Conservation (phyloP, 306 rosid species). For the Hylodesmum podocarpum region DNA sequence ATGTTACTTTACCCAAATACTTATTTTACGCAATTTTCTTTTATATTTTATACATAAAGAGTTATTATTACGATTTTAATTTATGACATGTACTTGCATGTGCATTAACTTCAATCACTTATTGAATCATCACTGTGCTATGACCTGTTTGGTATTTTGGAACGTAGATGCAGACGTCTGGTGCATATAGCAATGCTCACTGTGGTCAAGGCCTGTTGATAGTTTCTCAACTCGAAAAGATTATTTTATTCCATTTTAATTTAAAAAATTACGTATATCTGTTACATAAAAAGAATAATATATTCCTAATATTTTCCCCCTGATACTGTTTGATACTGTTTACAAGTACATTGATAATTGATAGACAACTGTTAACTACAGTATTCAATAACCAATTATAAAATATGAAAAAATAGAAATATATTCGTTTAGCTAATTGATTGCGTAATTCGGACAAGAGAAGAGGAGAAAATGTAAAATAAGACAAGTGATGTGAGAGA, state of each 20-base stretch:
- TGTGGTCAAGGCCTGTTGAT: not conserved
- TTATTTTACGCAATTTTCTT: not conserved
- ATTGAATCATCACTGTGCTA: not conserved
- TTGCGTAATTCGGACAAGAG: too few relatives aligned
- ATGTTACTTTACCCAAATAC: not conserved
- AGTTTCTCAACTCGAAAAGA: not conserved
- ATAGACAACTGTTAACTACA: too few relatives aligned
- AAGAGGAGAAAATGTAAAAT: not conserved
- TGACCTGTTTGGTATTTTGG: not conserved
- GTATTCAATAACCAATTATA: too few relatives aligned
- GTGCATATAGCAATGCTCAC: not conserved
- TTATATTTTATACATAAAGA: not conserved
- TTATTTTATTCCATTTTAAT: not conserved
- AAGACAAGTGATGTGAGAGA: not conserved
- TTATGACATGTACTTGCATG: not conserved
- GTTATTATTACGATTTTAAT: not conserved
- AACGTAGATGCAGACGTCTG: not conserved
- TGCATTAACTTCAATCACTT: conserved; percentile 2
- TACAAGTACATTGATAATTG: too few relatives aligned
- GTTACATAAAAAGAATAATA: not conserved
- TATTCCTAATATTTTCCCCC: not conserved
- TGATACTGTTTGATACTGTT: too few relatives aligned
- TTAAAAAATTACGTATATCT: not conserved
- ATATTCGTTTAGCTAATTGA: too few relatives aligned
- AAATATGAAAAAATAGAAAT: too few relatives aligned